Base-by-base conservation (phyloP, 2,329 filamentous ascomycete species). In the Exophiala viscosa region DNA sequence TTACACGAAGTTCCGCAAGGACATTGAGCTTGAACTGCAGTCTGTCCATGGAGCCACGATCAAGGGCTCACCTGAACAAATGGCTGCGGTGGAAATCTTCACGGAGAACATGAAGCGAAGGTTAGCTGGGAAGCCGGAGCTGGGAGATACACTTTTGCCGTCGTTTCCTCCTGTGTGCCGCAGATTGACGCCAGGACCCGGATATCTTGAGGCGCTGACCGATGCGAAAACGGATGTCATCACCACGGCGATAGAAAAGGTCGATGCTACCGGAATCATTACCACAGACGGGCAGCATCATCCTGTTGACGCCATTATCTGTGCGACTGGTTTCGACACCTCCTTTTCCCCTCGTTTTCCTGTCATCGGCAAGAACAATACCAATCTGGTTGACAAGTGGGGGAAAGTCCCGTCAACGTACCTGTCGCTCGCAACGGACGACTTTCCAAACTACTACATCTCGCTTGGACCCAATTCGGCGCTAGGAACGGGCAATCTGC, bases 161-260 rank as follows among this genome's bases (percentile, higher is more conserved):
- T 57, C 65, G 3, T 75, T 72, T 45, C 65, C 68, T 3, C 66
- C 70, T 2, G 65, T 66, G 7, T 75, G 73, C 51, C 66, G 72
- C 34, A 68, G 73, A 10, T 62, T 74, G 17, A 75, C 72, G 1
- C 74, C 73, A 0, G 74, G 73, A 0, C 68, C 71, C 1, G 72
- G 72, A 1, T 76, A 76, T 50, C 67, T 8, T n/a, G 48, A 9
- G 42, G 62, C 35, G 32, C 55, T 15, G 60, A 59, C 35, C 45
- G 54, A 55, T 1, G 63, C 67, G 11, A 55, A 62, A 7, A 48
- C 53, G 8, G 43, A 47, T 13, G 48, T 60, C 15, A 54, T 60
- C 36, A 45, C 44, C 5, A 47, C 35, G n/a, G 38, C n/a, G 13
- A 58, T 60, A 17, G 36, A 34, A 5, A 33, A 52, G 23, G 39